Percentiles rank a stretch among this genome's conserved stretches.
Evolutionary conservation across 83 land plant genomes (phyloP).

Genomic region (Picea mariana): DNA sequence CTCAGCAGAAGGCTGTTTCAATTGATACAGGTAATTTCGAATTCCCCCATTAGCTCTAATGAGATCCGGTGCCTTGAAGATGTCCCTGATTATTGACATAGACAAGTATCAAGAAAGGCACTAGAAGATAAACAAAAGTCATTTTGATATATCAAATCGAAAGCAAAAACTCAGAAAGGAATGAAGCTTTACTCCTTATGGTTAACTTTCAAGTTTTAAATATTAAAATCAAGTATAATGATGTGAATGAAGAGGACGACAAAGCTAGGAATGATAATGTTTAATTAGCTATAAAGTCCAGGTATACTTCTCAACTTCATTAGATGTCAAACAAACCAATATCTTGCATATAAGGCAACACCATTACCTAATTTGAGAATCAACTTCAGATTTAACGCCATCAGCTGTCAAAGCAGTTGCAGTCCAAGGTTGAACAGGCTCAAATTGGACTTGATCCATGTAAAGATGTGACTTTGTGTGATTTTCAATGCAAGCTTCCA

Average conservation of each 20-base stretch:
- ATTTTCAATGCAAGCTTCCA: constrained; percentile 98
- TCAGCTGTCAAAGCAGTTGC: constrained; percentile 67
- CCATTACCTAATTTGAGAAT: constrained; percentile 28
- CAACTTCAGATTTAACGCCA: constrained; percentile 30
- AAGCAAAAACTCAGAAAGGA: neutral
- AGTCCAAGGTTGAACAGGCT: constrained; percentile 84
- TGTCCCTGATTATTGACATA: constrained; percentile 37
- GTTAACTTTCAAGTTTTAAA: neutral
- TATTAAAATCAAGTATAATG: neutral
- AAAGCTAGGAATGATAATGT: neutral
- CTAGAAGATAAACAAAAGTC: neutral
- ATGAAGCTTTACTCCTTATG: neutral
- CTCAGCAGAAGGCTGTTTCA: constrained; percentile 47
- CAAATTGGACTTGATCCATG: constrained; percentile 97
- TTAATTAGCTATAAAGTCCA: neutral
- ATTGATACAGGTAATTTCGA: constrained; percentile 84
- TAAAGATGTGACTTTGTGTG: constrained; percentile 92
- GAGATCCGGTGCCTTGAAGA: constrained; percentile 68
- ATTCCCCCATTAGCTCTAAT: constrained; percentile 91
- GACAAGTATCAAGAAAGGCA: constrained; percentile 1
- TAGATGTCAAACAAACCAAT: neutral
- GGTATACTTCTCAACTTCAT: neutral
- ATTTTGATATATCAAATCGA: neutral
- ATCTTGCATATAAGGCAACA: neutral
- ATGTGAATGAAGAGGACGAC: neutral